Evolutionary conservation across 805 yeast species (phyloP), one percentile per base, ranked within the genome.

Genomic region (Kodamaea hsintzibuensis): DNA sequence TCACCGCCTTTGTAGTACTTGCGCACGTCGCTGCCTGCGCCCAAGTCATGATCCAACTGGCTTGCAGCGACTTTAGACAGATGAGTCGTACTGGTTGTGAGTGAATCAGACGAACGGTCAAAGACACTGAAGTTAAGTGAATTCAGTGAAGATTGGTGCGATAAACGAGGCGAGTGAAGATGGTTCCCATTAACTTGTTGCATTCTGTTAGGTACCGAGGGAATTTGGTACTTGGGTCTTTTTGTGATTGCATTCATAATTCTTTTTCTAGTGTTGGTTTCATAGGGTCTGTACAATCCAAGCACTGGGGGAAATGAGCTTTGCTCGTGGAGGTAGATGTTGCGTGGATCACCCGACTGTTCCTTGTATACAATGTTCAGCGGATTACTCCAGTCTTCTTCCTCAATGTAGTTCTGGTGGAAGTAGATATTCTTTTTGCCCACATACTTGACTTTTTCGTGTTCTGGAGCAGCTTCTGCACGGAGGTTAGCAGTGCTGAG

Each of bases 1-100:
- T 84, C 89, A n/a, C 83, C 82, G 0, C 84, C 76, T 13, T 63
- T 64, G 53, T 67, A 77, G 60, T 72, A 80, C 19, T 65, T 64
- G 39, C 65, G 65, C 8, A 63, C 55, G 37, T 65, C 67, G 25
- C 62, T 52, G 19, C 70, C 68, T 10, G 62, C 60, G 10, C 61
- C 64, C 37, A 67, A 51, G 50, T 69, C 70, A 46, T 60, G 50
- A 7, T 62, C 65, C 39, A 67, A 53, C 12, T 50, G 39, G 10
- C 52, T 56, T 18, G 55, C 46, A 2, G 40, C 51, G 5, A 48
- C 22, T 13, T 27, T 43, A 9, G 37, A 25, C 47, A 25, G 40
- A 38, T 35, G 42, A 30, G 14, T 50, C 44, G 37, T 33, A 1
- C 27, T 19, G 8, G 33, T n/a, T 13, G 22, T 30, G 22, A 33